Evolutionary conservation across 2,329 filamentous ascomycete species (phyloP).

Genomic region (Helminthosporium solani): DNA sequence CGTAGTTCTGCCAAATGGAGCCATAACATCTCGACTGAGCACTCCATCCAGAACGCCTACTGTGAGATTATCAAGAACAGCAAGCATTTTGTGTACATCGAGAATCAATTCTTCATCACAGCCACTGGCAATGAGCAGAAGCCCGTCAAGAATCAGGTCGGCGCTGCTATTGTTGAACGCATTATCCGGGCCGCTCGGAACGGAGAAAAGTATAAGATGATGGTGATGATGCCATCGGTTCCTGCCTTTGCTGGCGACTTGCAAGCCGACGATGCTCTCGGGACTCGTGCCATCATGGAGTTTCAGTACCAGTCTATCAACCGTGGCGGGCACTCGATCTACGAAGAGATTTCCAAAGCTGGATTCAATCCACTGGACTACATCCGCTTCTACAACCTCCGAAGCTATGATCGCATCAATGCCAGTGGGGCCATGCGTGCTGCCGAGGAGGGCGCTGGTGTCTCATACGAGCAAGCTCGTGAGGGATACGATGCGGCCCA

Average conservation of each 20-base stretch:
- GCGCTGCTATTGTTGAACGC: slow-evolving; percentile 74
- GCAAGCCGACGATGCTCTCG: slow-evolving; percentile 68
- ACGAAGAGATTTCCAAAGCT: slow-evolving; percentile 65
- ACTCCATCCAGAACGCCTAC: slow-evolving; percentile 87
- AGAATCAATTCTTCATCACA: slow-evolving; percentile 89
- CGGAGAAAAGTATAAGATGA: slow-evolving; percentile 68
- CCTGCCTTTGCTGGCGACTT: slow-evolving; percentile 82
- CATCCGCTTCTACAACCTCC: slow-evolving; percentile 81
- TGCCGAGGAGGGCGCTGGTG: slow-evolving; percentile 63
- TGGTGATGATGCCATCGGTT: slow-evolving; percentile 76
- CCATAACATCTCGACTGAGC: slow-evolving; percentile 56
- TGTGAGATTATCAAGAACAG: slow-evolving; percentile 68
- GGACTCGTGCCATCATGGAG: slow-evolving; percentile 84
- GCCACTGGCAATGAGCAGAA: slow-evolving; percentile 70
- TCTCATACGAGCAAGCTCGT: slow-evolving; percentile 67
- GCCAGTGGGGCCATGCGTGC: slow-evolving; percentile 61
- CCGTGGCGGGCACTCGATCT: slow-evolving; percentile 74
- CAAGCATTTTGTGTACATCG: slow-evolving; percentile 75
- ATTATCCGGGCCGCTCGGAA: slow-evolving; percentile 69
- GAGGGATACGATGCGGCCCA: slow-evolving; percentile 61
- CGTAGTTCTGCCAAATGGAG: slow-evolving; percentile 57
- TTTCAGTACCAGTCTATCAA: slow-evolving; percentile 81
- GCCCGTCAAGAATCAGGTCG: slow-evolving; percentile 76
- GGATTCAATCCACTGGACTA: slow-evolving; percentile 72
- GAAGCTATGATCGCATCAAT: slow-evolving; percentile 84